Percentiles rank a stretch among this genome's conserved stretches.
Conservation (phyloP, 169 alveolate genomes). For the Eimeria praecox region DNA sequence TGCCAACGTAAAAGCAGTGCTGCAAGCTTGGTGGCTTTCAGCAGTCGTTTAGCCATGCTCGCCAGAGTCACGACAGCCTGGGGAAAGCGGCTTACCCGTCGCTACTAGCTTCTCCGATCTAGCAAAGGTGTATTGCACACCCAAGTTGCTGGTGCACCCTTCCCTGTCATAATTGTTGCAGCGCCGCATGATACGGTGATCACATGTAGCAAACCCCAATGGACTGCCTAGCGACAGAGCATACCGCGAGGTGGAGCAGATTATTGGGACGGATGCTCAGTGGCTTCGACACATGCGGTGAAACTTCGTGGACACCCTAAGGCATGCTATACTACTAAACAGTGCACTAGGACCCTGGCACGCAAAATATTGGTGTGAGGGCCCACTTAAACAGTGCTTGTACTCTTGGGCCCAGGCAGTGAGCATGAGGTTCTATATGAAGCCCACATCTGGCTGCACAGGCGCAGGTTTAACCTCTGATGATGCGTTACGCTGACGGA, state of each 20-base stretch:
- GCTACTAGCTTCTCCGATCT: neutral
- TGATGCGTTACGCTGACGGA: neutral
- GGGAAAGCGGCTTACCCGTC: neutral
- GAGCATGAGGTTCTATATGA: neutral
- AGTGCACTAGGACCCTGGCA: neutral
- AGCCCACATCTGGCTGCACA: neutral
- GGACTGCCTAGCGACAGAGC: neutral
- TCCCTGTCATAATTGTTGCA: neutral
- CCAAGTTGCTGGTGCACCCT: neutral
- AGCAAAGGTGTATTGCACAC: neutral
- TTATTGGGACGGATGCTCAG: neutral
- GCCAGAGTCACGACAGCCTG: neutral
- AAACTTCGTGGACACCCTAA: neutral
- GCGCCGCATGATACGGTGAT: neutral
- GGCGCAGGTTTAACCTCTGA: neutral
- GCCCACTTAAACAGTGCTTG: neutral
- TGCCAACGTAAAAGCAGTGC: neutral
- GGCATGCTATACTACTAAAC: neutral
- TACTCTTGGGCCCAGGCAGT: neutral
- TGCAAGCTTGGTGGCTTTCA: neutral
- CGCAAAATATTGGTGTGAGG: neutral
- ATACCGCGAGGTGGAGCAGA: neutral
- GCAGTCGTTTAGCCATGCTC: neutral
- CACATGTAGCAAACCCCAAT: neutral
- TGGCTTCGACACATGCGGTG: neutral